Percentiles rank a stretch among this genome's conserved stretches.
These are phyloP conservation scores for Stylonectria norvegica DNA, from an alignment of 2,329 filamentous ascomycete genomes.

Conservation along the genomic window DNA sequence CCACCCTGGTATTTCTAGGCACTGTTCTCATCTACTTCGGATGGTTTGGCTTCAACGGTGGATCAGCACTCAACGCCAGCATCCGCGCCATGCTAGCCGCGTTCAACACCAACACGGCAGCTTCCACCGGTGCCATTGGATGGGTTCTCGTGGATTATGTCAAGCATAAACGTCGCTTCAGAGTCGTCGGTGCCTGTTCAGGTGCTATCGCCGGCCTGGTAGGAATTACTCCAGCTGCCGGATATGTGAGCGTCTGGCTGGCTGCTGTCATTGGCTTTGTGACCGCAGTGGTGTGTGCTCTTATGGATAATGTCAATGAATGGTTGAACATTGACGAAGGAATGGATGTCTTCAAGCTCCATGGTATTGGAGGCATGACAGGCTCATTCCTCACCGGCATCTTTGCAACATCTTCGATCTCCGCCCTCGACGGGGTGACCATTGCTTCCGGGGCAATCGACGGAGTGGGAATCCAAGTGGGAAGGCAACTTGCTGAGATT, in stretches of 20 bases:
- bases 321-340: slow-evolving; percentile 54
- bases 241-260: slow-evolving; percentile 50
- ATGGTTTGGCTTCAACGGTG: slow-evolving; percentile 53
- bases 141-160: slow-evolving; percentile 53
- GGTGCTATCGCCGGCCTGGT: slow-evolving; percentile 55
- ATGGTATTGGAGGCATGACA: slow-evolving; percentile 56
- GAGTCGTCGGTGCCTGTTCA: slow-evolving; percentile 20
- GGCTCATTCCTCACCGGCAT: slow-evolving; percentile 56
- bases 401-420: slow-evolving; percentile 49
- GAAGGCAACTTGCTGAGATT: slow-evolving; percentile 12
- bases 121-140: slow-evolving; percentile 49
- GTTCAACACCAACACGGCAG: slow-evolving; percentile 57
- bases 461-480: slow-evolving; percentile 10
- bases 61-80: slow-evolving; percentile 46
- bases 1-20: slow-evolving; percentile 59
- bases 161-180: slow-evolving; percentile 37
- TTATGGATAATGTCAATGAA: slow-evolving; percentile 46
- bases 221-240: slow-evolving; percentile 56
- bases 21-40: slow-evolving; percentile 64
- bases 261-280: slow-evolving; percentile 50
- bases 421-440: slow-evolving; percentile 48
- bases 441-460: slow-evolving; percentile 14
- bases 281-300: slow-evolving; percentile 45
- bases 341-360: slow-evolving; percentile 57
- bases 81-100: slow-evolving; percentile 51